Evolutionary conservation across 2,329 filamentous ascomycete genomes (phyloP).

Genomic region (Metarhizium guizhouense): DNA sequence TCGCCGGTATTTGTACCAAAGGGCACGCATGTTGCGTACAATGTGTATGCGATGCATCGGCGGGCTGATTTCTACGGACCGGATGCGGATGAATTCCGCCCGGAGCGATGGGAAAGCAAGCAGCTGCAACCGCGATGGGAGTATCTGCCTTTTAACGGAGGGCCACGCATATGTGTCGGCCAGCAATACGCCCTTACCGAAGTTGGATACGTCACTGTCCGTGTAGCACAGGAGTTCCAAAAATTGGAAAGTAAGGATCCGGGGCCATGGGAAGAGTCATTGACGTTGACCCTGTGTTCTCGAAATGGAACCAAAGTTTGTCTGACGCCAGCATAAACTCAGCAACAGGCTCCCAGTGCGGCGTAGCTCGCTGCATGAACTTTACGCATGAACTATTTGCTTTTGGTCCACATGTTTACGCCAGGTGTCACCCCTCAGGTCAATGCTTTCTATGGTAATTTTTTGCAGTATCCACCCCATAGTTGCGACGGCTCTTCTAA

Average conservation of each 20-base stretch:
- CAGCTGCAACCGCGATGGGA: slow-evolving; percentile 29
- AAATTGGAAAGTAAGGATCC: slow-evolving; percentile 10
- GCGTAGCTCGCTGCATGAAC: too few species aligned
- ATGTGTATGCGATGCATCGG: slow-evolving; percentile 31
- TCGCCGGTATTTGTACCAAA: slow-evolving; percentile 38
- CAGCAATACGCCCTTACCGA: slow-evolving; percentile 16
- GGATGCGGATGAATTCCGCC: slow-evolving; percentile 30
- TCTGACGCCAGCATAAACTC: slow-evolving; percentile 5
- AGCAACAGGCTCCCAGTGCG: too few species aligned
- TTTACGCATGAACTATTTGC: too few species aligned
- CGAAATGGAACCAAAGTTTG: slow-evolving; percentile 12
- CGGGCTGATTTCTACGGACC: slow-evolving; percentile 26
- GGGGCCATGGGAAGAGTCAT: slow-evolving; percentile 11
- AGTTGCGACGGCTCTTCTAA: too few species aligned
- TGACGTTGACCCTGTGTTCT: slow-evolving; percentile 11
- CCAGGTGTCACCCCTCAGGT: too few species aligned
- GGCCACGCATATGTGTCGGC: slow-evolving; percentile 31
- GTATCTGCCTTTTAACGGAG: slow-evolving; percentile 38
- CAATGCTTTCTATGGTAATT: too few species aligned
- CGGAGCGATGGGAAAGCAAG: slow-evolving; percentile 29
- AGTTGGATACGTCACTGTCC: slow-evolving; percentile 16
- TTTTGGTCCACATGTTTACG: too few species aligned
- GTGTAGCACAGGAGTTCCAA: slow-evolving; percentile 15
- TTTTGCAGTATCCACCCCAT: too few species aligned
- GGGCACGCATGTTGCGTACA: slow-evolving; percentile 32